Percentiles rank a stretch among this genome's conserved stretches.
Conservation (phyloP, 1,139 yeast genomes). For the Suhomyces kunorum region DNA sequence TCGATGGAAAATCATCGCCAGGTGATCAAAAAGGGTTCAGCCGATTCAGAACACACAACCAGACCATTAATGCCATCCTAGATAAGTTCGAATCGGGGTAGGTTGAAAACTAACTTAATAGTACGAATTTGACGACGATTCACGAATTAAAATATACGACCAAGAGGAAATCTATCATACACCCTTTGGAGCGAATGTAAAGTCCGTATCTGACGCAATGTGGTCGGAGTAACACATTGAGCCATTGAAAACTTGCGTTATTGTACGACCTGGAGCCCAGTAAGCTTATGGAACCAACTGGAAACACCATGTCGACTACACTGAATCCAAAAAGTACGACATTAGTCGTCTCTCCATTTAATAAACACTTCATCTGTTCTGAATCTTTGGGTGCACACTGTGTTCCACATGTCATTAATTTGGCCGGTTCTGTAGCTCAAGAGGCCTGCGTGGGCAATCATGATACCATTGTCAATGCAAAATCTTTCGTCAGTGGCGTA, state of each 20-base stretch:
- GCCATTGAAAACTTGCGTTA: slow-evolving; percentile 23
- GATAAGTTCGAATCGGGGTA: slow-evolving; percentile 1
- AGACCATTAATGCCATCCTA: slow-evolving; percentile 7
- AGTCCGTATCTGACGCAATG: slow-evolving; percentile 40
- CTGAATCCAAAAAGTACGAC: neutral
- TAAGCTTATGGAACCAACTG: slow-evolving; percentile 2
- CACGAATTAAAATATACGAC: no score
- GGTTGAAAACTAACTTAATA: no score
- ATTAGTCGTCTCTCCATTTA: slow-evolving; percentile 73
- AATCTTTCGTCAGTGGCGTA: slow-evolving; percentile 96
- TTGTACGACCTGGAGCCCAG: slow-evolving; percentile 14
- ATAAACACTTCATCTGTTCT: slow-evolving; percentile 92
- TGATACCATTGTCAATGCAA: slow-evolving; percentile 95
- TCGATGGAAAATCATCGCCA: neutral
- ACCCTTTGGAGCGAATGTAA: no score
- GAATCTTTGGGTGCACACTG: slow-evolving; percentile 90
- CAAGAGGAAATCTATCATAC: neutral
- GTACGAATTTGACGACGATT: neutral
- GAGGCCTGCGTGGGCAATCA: slow-evolving; percentile 98
- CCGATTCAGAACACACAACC: neutral
- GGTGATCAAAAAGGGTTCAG: neutral
- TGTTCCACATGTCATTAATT: slow-evolving; percentile 57
- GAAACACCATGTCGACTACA: slow-evolving; percentile 7
- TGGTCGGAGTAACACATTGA: slow-evolving; percentile 10
- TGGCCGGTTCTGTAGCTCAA: slow-evolving; percentile 84